Conservation (phyloP, 495 filamentous ascomycete genomes). For the Hypoxylon fuscum region DNA sequence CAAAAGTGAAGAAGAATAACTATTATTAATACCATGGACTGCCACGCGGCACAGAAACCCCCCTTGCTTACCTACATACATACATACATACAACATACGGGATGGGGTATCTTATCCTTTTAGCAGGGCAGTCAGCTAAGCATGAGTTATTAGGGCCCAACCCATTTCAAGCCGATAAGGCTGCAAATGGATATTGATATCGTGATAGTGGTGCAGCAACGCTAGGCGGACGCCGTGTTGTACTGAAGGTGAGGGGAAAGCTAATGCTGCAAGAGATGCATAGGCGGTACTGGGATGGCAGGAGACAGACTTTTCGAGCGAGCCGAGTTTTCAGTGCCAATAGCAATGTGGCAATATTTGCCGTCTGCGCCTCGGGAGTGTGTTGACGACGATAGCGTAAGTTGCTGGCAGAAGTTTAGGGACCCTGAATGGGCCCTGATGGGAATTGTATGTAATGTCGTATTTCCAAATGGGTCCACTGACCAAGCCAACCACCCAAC, state of each 20-base stretch:
- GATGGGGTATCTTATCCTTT: slow-evolving; percentile 11
- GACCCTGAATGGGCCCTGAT: slow-evolving; percentile 30
- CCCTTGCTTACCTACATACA: slow-evolving; percentile 18
- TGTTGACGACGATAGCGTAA: slow-evolving; percentile 18
- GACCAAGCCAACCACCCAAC: slow-evolving; percentile 19
- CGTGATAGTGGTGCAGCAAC: slow-evolving; percentile 23
- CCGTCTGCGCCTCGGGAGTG: slow-evolving; percentile 35
- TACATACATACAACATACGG: too few species aligned
- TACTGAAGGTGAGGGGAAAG: slow-evolving; percentile 27
- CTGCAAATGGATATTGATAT: slow-evolving; percentile 31
- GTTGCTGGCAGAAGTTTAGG: slow-evolving; percentile 27
- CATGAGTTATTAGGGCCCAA: neutral
- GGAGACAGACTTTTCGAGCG: slow-evolving; percentile 15
- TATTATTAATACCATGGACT: slow-evolving; percentile 9
- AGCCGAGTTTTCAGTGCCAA: slow-evolving; percentile 32
- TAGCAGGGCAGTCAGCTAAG: neutral
- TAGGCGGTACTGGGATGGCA: slow-evolving; percentile 29
- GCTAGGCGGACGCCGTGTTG: slow-evolving; percentile 12
- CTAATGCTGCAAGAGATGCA: slow-evolving; percentile 42
- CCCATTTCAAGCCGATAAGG: slow-evolving; percentile 31
- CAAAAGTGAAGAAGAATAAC: slow-evolving; percentile 12
- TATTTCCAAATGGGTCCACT: slow-evolving; percentile 34
- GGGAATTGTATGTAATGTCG: slow-evolving; percentile 30
- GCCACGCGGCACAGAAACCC: slow-evolving; percentile 25
- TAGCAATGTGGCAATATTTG: slow-evolving; percentile 39